Evolutionary conservation across 306 rosid genomes (phyloP).

Genomic region (Dryas octopetala): DNA sequence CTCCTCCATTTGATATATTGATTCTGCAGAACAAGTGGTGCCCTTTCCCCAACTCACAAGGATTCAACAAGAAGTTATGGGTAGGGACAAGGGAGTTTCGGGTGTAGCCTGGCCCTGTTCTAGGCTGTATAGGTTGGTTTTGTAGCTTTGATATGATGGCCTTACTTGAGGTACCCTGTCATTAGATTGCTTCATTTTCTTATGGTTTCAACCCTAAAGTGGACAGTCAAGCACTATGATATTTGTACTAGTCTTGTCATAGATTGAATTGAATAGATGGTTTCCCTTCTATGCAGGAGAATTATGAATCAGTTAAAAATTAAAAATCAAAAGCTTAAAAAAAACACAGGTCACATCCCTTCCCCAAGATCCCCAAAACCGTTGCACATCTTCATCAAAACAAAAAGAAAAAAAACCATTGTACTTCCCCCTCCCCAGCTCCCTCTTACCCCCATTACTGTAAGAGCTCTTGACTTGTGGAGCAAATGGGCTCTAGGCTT

Average conservation of each 20-base stretch:
- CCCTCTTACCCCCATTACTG: too few species aligned
- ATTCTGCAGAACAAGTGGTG: neutral
- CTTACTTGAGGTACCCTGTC: neutral
- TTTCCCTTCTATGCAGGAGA: too few species aligned
- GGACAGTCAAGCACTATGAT: neutral
- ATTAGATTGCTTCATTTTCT: neutral
- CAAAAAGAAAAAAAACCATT: too few species aligned
- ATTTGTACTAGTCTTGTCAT: neutral
- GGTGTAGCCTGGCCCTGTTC: neutral
- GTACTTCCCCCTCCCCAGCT: too few species aligned
- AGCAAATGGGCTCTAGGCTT: too few species aligned
- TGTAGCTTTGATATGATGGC: neutral
- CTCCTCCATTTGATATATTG: neutral
- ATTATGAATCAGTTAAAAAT: too few species aligned
- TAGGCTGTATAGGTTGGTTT: neutral
- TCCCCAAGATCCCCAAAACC: too few species aligned
- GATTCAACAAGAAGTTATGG: neutral
- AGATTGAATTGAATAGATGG: neutral
- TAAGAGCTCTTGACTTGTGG: too few species aligned
- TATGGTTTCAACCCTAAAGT: neutral
- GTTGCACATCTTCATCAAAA: too few species aligned
- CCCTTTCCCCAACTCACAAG: neutral
- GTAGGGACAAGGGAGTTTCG: neutral
- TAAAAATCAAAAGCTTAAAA: too few species aligned
- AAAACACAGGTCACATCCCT: too few species aligned